Evolutionary conservation across 805 yeast species (phyloP).

Genomic region (Saturnispora mendoncae): DNA sequence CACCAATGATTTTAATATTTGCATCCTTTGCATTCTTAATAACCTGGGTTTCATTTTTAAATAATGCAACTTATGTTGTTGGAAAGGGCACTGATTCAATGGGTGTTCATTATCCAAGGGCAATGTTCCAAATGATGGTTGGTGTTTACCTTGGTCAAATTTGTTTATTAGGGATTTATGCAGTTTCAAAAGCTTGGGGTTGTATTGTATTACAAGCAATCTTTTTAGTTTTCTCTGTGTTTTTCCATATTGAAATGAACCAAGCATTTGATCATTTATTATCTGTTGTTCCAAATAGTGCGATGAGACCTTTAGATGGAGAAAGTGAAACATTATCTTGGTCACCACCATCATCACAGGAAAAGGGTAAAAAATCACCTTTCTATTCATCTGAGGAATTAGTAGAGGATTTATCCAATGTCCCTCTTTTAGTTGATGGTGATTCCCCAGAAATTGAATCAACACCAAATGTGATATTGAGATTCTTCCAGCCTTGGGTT

Average conservation of each 20-base stretch:
- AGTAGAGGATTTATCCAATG: slow-evolving; percentile 15
- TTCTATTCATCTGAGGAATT: slow-evolving; percentile 7
- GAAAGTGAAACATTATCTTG: slow-evolving; percentile 53
- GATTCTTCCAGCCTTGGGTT: slow-evolving; percentile 48
- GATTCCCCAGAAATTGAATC: slow-evolving; percentile 24
- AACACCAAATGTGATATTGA: slow-evolving; percentile 20
- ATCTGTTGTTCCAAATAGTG: slow-evolving; percentile 53
- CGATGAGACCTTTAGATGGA: slow-evolving; percentile 74
- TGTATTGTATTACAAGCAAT: slow-evolving; percentile 73
- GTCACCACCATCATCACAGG: slow-evolving; percentile 8
- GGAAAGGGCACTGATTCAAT: slow-evolving; percentile 63
- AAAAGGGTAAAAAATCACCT: slow-evolving; percentile 8
- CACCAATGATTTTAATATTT: slow-evolving; percentile 78
- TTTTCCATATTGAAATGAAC: slow-evolving; percentile 57
- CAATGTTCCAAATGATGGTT: slow-evolving; percentile 76
- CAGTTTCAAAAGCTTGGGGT: slow-evolving; percentile 93
- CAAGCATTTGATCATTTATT: slow-evolving; percentile 58
- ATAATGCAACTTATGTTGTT: slow-evolving; percentile 66
- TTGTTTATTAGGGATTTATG: slow-evolving; percentile 78
- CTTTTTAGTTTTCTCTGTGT: slow-evolving; percentile 53
- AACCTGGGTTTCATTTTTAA: slow-evolving; percentile 66
- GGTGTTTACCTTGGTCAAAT: slow-evolving; percentile 86
- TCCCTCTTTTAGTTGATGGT: slow-evolving; percentile 69
- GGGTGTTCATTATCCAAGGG: slow-evolving; percentile 82
- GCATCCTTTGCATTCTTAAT: slow-evolving; percentile 61